Percentiles rank a stretch among this genome's conserved stretches.
Evolutionary conservation across 768 basidiomycete genomes (phyloP).

Genomic region (Termitomyces bulborhizus): DNA sequence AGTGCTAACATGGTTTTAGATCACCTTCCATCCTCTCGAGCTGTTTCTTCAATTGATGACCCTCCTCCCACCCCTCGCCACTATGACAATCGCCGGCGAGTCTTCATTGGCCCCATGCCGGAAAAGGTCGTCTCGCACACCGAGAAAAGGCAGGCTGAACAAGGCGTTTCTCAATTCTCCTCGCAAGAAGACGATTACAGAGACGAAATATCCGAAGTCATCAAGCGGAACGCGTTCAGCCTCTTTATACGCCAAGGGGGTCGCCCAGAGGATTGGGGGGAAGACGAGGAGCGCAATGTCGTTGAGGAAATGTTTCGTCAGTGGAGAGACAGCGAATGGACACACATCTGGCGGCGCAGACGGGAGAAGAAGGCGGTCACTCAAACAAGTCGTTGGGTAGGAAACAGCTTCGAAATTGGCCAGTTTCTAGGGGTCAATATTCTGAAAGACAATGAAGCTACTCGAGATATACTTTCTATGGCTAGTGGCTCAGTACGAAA

Average conservation of each 20-base stretch:
- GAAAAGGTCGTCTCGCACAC: slow-evolving; percentile 44
- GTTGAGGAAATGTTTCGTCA: slow-evolving; percentile 51
- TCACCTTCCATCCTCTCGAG: slow-evolving; percentile 13
- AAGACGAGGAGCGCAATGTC: slow-evolving; percentile 40
- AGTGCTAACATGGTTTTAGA: slow-evolving; percentile 6
- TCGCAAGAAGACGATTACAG: slow-evolving; percentile 19
- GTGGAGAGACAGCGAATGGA: slow-evolving; percentile 71
- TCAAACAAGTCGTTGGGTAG: slow-evolving; percentile 47
- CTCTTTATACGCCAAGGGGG: slow-evolving; percentile 66
- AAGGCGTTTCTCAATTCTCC: slow-evolving; percentile 17
- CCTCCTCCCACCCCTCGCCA: slow-evolving; percentile 16
- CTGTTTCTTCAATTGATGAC: slow-evolving; percentile 8
- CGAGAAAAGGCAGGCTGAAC: slow-evolving; percentile 26
- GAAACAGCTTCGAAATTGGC: slow-evolving; percentile 73
- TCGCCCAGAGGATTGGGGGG: slow-evolving; percentile 59
- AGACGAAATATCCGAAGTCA: slow-evolving; percentile 36
- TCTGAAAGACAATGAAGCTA: slow-evolving; percentile 29
- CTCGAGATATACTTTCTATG: slow-evolving; percentile 9
- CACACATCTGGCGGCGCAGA: slow-evolving; percentile 32
- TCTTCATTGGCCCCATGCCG: slow-evolving; percentile 77
- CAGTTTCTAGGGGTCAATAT: slow-evolving; percentile 67
- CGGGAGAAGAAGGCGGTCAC: slow-evolving; percentile 20
- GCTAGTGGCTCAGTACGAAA: slow-evolving; percentile 1
- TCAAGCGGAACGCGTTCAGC: slow-evolving; percentile 55
- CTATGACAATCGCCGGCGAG: slow-evolving; percentile 33